Evolutionary conservation across 2,329 filamentous ascomycete species (phyloP).

Genomic region (Claviceps humidiphila): DNA sequence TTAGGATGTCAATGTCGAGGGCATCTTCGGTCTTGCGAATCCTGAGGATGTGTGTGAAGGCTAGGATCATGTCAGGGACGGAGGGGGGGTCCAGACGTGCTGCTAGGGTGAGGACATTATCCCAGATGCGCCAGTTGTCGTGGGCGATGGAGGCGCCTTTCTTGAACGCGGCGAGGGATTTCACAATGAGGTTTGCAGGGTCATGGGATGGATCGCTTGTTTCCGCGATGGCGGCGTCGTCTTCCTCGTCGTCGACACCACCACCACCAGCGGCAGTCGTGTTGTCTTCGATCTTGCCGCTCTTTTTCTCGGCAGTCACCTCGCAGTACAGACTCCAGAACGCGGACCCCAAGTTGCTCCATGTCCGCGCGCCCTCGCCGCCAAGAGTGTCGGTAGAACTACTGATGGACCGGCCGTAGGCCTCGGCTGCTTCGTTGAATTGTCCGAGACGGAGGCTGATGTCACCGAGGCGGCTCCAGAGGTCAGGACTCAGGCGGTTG

Average conservation of each 20-base stretch:
- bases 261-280: slow-evolving; percentile 9
- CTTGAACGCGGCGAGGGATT: slow-evolving; percentile 76
- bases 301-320: slow-evolving; percentile 26
- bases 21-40: slow-evolving; percentile 67
- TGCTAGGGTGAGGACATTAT: slow-evolving; percentile 83
- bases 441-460: slow-evolving; percentile 65
- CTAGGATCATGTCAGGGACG: slow-evolving; percentile 61
- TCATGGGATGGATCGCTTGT: slow-evolving; percentile 24
- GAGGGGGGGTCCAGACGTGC: slow-evolving; percentile 64
- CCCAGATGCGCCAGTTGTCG: slow-evolving; percentile 89
- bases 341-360: slow-evolving; percentile 86
- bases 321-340: slow-evolving; percentile 57
- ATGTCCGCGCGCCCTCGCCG: slow-evolving; percentile 79
- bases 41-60: slow-evolving; percentile 61
- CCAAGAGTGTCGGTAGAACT: slow-evolving; percentile 47
- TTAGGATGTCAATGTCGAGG: slow-evolving; percentile 61
- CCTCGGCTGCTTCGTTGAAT: slow-evolving; percentile 68
- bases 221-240: slow-evolving; percentile 11
- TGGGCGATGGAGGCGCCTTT: slow-evolving; percentile 72
- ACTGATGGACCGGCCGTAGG: slow-evolving; percentile 72
- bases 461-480: slow-evolving; percentile 87
- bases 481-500: slow-evolving; percentile 67
- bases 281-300: slow-evolving; percentile 13
- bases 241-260: slow-evolving; percentile 14
- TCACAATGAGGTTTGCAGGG: slow-evolving; percentile 49